These are phyloP conservation scores for Remersonia thermophila DNA, from an alignment of 2,329 filamentous ascomycete species.

Conservation along the genomic window DNA sequence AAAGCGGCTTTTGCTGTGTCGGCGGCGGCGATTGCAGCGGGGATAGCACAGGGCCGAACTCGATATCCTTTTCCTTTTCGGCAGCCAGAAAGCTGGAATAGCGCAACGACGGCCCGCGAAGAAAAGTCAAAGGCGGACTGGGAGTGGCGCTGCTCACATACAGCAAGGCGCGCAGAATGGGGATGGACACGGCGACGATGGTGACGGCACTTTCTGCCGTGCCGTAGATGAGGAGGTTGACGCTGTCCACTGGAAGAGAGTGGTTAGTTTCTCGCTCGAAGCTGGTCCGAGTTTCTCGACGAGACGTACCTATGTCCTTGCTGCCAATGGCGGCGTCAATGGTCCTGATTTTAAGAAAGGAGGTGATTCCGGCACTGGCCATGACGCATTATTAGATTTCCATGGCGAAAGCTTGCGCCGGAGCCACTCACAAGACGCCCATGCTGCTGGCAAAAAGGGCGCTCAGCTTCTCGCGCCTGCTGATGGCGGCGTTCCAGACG, in stretches of 20 bases:
- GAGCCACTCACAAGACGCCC: slow-evolving; percentile 23
- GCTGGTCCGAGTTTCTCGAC: no score
- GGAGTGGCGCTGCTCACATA: no score
- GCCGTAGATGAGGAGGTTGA: slow-evolving; percentile 2
- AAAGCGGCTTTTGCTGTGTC: no score
- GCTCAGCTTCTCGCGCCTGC: slow-evolving; percentile 26
- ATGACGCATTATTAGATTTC: neutral
- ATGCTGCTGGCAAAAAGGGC: slow-evolving; percentile 30
- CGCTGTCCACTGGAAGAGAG: slow-evolving; percentile 3
- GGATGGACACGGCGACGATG: slow-evolving; percentile 6
- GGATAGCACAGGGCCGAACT: no score
- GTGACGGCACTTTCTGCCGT: slow-evolving; percentile 8
- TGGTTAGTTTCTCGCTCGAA: no score
- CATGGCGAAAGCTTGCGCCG: no score
- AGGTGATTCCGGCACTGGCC: slow-evolving; percentile 3
- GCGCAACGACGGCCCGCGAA: no score
- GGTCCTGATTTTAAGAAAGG: slow-evolving; percentile 5
- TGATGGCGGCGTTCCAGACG: slow-evolving; percentile 26
- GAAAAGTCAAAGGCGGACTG: no score
- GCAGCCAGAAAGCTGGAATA: no score
- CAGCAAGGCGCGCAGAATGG: slow-evolving; percentile 1
- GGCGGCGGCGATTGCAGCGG: no score
- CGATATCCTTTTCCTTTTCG: no score
- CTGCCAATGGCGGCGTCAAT: slow-evolving; percentile 1
- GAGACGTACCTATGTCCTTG: slow-evolving; percentile 1